Base-by-base conservation (phyloP, 2,329 filamentous ascomycete species). In the Aspergillus phoenicis region DNA sequence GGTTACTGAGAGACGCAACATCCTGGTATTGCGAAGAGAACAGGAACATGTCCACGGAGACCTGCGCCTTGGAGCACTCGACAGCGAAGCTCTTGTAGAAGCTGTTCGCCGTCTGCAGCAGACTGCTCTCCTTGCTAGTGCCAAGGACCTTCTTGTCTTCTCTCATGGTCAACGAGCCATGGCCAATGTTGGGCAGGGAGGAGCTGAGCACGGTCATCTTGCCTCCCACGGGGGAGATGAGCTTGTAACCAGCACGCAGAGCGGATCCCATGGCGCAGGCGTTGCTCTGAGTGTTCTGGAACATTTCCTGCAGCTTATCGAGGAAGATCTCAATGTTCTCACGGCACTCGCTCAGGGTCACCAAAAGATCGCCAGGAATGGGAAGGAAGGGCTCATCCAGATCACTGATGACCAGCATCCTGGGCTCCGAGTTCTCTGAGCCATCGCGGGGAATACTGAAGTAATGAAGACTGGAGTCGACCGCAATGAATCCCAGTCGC, bases 11-110 rank as follows among this genome's bases (percentile, higher is more conserved):
- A 33, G 93, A 97, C 5, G 95, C 95, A 55, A 99, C 95, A 75
- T 99, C 95, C 78, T 98, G 95, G 77, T 99, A 97, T 74, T 95
- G 91, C 15, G 92, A 93, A 4, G 91, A 95, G 80, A 97, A 97
- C 54, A 97, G 83, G 82, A 97, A 97, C 93, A 97, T 97, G 76
- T 97, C 93, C 68, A 99, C 93, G 0, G 93, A 98, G 28, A 99
- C 95, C 78, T 99, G 95, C 68, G 96, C 96, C 82, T 99, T 99
- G 39, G 93, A 97, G 78, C 95, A 99, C 75, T 99, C 95, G 3
- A 99, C 95, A 0, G 95, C 95, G 72, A 99, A 99, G 71, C 91
- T 96, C 84, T 99, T 99, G 85, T 98, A 99, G 79, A 98, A 99
- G 73, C 91, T 93, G 81, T 93, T 97, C 43, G 87, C 91, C 0